Evolutionary conservation across 148 eudicot genomes (phyloP).

Genomic region (Chenopodium formosanum): DNA sequence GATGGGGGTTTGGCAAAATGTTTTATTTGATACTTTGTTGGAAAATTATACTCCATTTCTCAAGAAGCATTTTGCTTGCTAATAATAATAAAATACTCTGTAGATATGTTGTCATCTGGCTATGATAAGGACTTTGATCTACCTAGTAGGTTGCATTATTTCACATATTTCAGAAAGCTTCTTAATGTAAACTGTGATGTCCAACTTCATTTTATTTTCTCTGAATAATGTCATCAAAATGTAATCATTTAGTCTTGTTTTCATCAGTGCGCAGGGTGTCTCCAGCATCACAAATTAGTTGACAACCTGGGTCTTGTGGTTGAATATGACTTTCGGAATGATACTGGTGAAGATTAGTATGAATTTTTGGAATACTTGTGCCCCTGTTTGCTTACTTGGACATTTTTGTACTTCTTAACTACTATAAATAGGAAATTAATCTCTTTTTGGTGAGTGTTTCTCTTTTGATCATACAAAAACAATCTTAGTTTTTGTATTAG

Average conservation of each 20-base stretch:
- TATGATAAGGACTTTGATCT: not conserved
- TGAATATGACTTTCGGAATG: slow-evolving; percentile 78
- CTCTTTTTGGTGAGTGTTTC: slow-evolving; percentile 2
- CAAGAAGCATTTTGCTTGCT: not conserved
- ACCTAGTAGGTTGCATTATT: not conserved
- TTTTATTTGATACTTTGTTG: not conserved
- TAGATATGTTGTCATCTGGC: not conserved
- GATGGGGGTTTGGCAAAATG: not conserved
- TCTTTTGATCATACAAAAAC: not conserved
- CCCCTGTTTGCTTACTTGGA: not conserved
- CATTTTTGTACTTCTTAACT: not conserved
- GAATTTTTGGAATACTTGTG: not conserved
- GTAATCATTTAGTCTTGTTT: slow-evolving; percentile 6
- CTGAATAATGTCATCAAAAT: not conserved
- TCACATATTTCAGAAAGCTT: not conserved
- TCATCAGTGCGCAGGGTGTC: slow-evolving; percentile 89
- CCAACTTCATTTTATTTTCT: not conserved
- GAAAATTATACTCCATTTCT: not conserved
- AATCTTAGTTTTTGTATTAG: not conserved
- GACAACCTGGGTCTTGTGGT: slow-evolving; percentile 90
- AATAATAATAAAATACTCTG: not conserved
- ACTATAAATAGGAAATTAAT: not conserved
- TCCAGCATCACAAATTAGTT: slow-evolving; percentile 75
- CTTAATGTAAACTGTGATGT: too few relatives aligned
- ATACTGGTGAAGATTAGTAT: slow-evolving; percentile 27